Base-by-base conservation (phyloP, 805 yeast species). In the Candida alai region DNA sequence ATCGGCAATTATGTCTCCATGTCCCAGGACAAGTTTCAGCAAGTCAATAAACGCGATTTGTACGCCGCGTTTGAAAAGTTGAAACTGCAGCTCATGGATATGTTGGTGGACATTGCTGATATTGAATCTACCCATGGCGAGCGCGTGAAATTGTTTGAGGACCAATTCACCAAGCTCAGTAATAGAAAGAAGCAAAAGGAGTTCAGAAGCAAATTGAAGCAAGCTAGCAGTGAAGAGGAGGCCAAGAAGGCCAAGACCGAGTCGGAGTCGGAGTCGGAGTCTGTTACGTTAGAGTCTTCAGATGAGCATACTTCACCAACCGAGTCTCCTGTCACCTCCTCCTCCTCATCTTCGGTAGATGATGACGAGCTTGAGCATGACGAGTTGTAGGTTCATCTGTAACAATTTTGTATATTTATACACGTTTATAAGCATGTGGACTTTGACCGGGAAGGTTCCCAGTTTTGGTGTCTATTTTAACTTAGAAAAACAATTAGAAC, bases 171-270 rank as follows among this genome's bases (percentile, higher is more conserved):
- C 5, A 54, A 47, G 17, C 50, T 64, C 30, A 28, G 49, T 18
- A 55, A 51, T 27, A 62, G 68, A 44, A 57, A 54, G 35, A 37
- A 39, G 9, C 58, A 56, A 36, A 58, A 54, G 38, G 65, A 62
- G 36, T 43, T 48, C 24, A 59, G 61, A 43, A 54, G 54, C 26
- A 55, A 56, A 43, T 39, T 57, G 36, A 65, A 54, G 38, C 46
- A 39, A 33, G 36, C 24, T n/a, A 34, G 30, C 6, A 45, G 44
- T 13, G 41, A 39, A 20, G 39, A 32, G 7, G 40, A 38, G 18
- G 31, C 32, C 13, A 24, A 30, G 16, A 41, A 31, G 23, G 16
- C 36, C 18, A 23, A 32, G 11, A 27, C 24, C 6, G 37, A 35
- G 23, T 24, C 28, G 7, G 27, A 24, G 14, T 7, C 27, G n/a